phyloP scores from a whole-genome alignment of 768 basidiomycete genomes.

The Russula compacta region DNA sequence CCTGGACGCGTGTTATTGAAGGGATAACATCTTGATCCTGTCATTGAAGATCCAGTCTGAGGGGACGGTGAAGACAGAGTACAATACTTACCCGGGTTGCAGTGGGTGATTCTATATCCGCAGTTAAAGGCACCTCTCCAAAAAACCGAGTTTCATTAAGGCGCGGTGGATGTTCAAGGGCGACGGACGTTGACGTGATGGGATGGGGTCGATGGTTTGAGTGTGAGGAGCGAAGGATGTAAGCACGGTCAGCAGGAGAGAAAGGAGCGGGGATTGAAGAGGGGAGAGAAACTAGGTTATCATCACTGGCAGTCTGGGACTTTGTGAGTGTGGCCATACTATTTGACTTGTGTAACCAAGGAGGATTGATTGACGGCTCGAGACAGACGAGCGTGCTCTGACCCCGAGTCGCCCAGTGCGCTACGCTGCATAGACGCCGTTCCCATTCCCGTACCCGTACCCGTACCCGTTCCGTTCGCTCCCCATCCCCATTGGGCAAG shows the following conservation, averaged over 20 bases:
- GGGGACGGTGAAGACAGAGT: background rate
- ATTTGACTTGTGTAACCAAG: background rate
- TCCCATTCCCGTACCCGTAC: background rate
- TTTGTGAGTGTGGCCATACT: conserved; percentile 19
- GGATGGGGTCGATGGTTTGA: background rate
- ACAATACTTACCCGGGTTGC: background rate
- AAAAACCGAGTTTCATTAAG: background rate
- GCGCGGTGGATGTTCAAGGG: background rate
- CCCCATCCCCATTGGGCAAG: background rate
- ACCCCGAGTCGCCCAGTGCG: background rate
- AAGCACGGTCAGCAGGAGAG: conserved; percentile 9
- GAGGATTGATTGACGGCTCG: no score
- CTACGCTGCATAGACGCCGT: background rate
- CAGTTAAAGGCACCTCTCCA: background rate
- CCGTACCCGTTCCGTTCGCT: background rate
- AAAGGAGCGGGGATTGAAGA: conserved; percentile 18
- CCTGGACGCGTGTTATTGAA: conserved; percentile 66
- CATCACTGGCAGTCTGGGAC: conserved; percentile 3
- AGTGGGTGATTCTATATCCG: background rate
- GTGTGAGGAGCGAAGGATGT: conserved; percentile 1
- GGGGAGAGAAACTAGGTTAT: background rate
- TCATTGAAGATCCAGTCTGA: background rate
- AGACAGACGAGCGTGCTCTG: no score
- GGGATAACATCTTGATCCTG: conserved; percentile 52
- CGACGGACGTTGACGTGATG: background rate